phyloP scores from a whole-genome alignment of 1,284 basidiomycete species.

The Leccinum insigne region DNA sequence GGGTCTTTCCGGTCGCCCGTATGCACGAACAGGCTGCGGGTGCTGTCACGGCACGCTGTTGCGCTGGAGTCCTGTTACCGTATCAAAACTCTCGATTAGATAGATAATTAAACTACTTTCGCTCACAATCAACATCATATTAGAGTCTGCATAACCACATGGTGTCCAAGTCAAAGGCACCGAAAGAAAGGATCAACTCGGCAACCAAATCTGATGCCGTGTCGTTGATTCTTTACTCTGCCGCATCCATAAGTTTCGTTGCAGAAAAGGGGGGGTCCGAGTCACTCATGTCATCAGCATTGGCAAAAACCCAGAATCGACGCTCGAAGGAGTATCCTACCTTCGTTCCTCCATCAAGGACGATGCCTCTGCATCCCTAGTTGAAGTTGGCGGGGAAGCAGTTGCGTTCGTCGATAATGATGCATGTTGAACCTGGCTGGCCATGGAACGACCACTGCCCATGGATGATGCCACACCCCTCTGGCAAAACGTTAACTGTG shows the following conservation, averaged over 20 bases:
- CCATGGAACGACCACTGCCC: too few relatives aligned
- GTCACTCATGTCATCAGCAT: conserved; percentile 19
- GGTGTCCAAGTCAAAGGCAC: background rate
- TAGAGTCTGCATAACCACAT: too few relatives aligned
- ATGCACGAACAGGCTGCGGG: background rate
- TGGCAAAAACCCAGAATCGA: conserved; percentile 6
- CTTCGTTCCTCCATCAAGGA: conserved; percentile 15
- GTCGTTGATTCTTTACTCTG: background rate
- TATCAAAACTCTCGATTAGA: too few relatives aligned
- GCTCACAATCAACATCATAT: background rate
- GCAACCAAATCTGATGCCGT: background rate
- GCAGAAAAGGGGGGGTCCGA: conserved; percentile 2
- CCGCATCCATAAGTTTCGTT: conserved; percentile 6
- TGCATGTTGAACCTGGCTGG: background rate
- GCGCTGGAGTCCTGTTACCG: too few relatives aligned
- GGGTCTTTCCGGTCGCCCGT: too few relatives aligned
- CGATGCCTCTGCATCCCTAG: conserved; percentile 8
- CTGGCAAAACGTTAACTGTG: too few relatives aligned
- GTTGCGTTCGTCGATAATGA: conserved; percentile 5
- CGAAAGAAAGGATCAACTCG: background rate
- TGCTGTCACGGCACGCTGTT: too few relatives aligned
- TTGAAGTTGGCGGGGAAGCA: conserved; percentile 1
- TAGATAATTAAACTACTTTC: background rate
- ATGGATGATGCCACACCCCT: too few relatives aligned
- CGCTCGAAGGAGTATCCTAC: conserved; percentile 7